Percentiles rank a stretch among this genome's conserved stretches.
Conservation (phyloP, 257 asterid species). For the Scutellaria baicalensis region DNA sequence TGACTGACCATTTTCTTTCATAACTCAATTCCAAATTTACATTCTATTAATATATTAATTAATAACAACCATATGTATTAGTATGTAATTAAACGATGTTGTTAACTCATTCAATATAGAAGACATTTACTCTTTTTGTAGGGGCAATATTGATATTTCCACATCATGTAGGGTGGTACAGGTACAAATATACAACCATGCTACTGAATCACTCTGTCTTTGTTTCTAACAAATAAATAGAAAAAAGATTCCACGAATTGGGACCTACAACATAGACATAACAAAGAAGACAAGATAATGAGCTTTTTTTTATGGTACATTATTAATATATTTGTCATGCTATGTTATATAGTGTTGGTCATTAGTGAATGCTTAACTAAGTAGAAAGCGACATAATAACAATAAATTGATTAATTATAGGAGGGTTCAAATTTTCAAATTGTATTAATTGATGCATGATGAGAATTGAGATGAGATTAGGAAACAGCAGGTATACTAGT, state of each 20-base stretch:
- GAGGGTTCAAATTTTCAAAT: neutral
- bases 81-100: too few relatives aligned
- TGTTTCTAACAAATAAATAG: neutral
- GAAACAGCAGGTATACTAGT: neutral
- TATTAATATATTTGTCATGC: conserved; percentile 15
- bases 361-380: conserved; percentile 7
- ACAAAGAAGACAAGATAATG: conserved; percentile 11
- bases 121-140: neutral
- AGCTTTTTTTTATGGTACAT: conserved; percentile 12
- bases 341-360: neutral
- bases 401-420: neutral
- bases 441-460: conserved; percentile 10
- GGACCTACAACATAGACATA: conserved; percentile 7
- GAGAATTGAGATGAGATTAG: neutral
- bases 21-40: too few relatives aligned
- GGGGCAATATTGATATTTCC: neutral
- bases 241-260: neutral
- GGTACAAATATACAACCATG: neutral
- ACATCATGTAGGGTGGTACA: neutral
- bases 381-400: conserved; percentile 21
- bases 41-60: too few relatives aligned
- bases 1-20: too few relatives aligned
- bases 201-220: neutral
- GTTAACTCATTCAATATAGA: too few relatives aligned
- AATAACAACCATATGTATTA: too few relatives aligned